Evolutionary conservation across 192 early-diverging fungal species (phyloP), one percentile per base, ranked within the genome.

Genomic region (Coemansia sp.): DNA sequence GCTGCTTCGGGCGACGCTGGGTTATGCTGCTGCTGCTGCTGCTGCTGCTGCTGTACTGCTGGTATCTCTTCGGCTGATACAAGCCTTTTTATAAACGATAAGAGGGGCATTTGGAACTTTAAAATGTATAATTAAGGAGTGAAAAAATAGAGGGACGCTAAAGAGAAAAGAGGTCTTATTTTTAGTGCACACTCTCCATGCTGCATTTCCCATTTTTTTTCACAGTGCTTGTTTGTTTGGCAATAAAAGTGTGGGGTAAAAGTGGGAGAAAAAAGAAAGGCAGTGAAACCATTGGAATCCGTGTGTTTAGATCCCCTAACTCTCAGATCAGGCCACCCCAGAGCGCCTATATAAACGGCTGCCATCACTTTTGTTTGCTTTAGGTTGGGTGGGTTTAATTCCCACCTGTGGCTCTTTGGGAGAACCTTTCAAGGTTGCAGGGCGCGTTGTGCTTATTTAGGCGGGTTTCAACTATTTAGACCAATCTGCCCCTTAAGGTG

Each of bases 351-450:
- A 45, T 43, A 18, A 18, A 35, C 48, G 42, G n/a, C n/a, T n/a
- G 35, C 0, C 20, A 2, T 39, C 18, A 33, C 7, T 16, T 18
- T 33, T 28, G 2, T 28, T 2, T 2, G 10, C 31, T 60, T 43
- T 21, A n/a, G 63, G 69, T 62, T 55, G 69, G 63, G 63, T 49
- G 30, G 62, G 62, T 64, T 55, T 52, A 35, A 64, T 58, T 63
- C 68, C 68, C 34, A 49, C 69, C 69, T 71, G 69, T 71, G 53
- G 48, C 61, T 56, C 35, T 55, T 59, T 57, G 21, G 62, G 69
- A 40, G 61, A 56, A 63, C 69, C 48, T 35, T n/a, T 42, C 33
- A 21, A 15, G 34, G 18, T 20, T 63, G 61, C 48, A 64, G 60
- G 69, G 58, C 42, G 61, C 57, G 45, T 39, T 59, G 61, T 29